Evolutionary conservation across 2,329 filamentous ascomycete species (phyloP), one percentile per base, ranked within the genome.

Genomic region (Sporothrix globosa): DNA sequence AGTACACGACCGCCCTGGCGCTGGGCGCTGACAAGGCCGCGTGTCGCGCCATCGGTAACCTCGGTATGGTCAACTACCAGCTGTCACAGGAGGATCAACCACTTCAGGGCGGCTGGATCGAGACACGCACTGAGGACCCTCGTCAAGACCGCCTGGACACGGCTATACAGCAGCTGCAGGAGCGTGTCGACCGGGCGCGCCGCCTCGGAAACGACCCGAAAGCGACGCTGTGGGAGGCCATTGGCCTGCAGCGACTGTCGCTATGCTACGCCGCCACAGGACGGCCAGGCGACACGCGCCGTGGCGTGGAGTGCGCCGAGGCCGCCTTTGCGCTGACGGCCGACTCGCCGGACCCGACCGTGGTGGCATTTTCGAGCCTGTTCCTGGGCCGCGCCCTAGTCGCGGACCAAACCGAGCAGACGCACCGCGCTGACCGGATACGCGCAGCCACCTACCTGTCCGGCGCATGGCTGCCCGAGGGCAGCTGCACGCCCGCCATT

Each of bases 21-120:
- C 50, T 53, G 50, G 50, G 50, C n/a, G 50, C 50, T 6, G 19
- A 53, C 50, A 24, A 24, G 50, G 50, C 50, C 5, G n/a, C 50
- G 5, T 53, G 50, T 13, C 50, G 50, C 10, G 50, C 50, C n/a
- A 53, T 53, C 24, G 50, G 50, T n/a, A 53, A 53, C 50, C 50
- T 53, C 50, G 50, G 50, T n/a, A 53, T 53, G 50, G 50, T 53
- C 50, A 53, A 53, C 50, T 53, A 53, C 10, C 50, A 53, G 50
- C 50, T 53, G n/a, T 53, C 50, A n/a, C 50, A 53, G 7, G 7
- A 21, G 50, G 50, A 53, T 21, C 7, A 24, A 52, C 7, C 30
- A 34, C 6, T 1, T 6, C 34, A 34, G 34, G 34, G 3, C 6
- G 34, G 7, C 34, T 6, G 13, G 50, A n/a, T 11, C 50, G 50